phyloP scores from a whole-genome alignment of 2,329 filamentous ascomycete species.

The Fusarium gaditjirri region DNA sequence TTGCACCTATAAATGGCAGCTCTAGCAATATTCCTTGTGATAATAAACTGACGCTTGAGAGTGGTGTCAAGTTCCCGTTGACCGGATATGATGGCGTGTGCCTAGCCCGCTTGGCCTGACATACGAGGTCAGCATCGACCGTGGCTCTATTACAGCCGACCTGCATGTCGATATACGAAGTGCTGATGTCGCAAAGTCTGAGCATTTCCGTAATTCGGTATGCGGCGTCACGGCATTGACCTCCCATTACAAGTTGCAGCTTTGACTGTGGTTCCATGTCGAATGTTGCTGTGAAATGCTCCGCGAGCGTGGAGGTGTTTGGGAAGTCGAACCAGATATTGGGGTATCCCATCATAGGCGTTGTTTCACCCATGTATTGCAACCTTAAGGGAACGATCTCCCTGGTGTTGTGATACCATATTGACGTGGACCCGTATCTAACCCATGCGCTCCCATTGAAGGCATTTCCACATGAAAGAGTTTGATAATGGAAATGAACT shows the following conservation, averaged over 20 bases:
- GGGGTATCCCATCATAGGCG: neutral
- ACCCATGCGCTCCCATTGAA: neutral
- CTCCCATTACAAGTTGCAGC: neutral
- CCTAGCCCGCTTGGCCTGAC: neutral
- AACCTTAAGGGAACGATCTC: neutral
- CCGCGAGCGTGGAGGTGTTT: neutral
- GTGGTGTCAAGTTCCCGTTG: neutral
- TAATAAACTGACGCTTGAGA: neutral
- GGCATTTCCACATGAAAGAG: neutral
- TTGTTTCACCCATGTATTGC: neutral
- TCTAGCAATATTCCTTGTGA: accelerated
- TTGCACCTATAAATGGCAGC: neutral
- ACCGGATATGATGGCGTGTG: neutral
- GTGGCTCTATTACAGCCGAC: neutral
- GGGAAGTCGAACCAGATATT: neutral
- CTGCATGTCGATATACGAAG: neutral
- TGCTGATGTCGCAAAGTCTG: neutral
- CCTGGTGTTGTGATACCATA: neutral
- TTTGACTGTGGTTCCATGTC: neutral
- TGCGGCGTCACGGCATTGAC: neutral
- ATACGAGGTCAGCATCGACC: neutral
- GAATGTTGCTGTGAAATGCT: neutral
- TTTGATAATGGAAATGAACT: neutral
- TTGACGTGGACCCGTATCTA: neutral
- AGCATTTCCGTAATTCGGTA: neutral